phyloP scores from a whole-genome alignment of 208 protist genomes.

The Novymonas esmeraldas region DNA sequence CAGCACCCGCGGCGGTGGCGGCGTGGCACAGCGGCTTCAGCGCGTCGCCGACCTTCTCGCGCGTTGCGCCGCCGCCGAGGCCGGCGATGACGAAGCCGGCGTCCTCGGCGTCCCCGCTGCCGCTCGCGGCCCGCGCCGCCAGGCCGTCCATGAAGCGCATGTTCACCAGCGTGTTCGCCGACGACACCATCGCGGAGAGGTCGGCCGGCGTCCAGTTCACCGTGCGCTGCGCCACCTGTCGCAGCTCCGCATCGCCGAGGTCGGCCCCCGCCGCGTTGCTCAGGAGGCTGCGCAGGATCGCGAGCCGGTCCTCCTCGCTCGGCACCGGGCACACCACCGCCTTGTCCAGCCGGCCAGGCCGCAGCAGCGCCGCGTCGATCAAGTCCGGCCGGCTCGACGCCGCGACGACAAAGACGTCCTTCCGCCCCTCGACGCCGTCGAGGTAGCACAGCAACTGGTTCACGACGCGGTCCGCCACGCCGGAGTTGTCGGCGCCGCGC shows the following conservation, averaged over 20 bases:
- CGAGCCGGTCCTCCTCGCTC: conserved; percentile 67
- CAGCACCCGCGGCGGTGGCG: conserved; percentile 11
- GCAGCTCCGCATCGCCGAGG: conserved; percentile 51
- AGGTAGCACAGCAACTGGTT: conserved; percentile 98
- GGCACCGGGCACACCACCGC: conserved; percentile 87
- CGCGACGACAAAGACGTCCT: conserved; percentile 97
- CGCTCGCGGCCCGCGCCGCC: conserved; percentile 18
- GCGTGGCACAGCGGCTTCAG: conserved; percentile 30
- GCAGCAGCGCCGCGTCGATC: conserved; percentile 95
- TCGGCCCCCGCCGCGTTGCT: conserved; percentile 98
- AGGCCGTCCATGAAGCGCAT: conserved; percentile 74
- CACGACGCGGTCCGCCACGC: conserved; percentile 96
- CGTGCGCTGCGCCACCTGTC: conserved; percentile 51
- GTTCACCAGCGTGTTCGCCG: conserved; percentile 68
- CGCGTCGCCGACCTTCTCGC: conserved; percentile 72
- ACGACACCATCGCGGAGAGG: conserved; percentile 75
- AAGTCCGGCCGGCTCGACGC: conserved; percentile 98
- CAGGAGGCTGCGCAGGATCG: conserved; percentile 99
- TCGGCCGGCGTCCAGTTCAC: conserved; percentile 87
- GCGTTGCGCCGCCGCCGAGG: conserved; percentile 51
- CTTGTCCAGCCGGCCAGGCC: conserved; percentile 91
- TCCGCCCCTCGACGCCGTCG: conserved; percentile 96
- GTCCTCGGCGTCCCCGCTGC: conserved; percentile 18
- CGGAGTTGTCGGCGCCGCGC: conserved; percentile 87
- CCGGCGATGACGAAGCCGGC: conserved; percentile 53